Conservation (phyloP, 257 asterid genomes). For the Haberlea rhodopensis region DNA sequence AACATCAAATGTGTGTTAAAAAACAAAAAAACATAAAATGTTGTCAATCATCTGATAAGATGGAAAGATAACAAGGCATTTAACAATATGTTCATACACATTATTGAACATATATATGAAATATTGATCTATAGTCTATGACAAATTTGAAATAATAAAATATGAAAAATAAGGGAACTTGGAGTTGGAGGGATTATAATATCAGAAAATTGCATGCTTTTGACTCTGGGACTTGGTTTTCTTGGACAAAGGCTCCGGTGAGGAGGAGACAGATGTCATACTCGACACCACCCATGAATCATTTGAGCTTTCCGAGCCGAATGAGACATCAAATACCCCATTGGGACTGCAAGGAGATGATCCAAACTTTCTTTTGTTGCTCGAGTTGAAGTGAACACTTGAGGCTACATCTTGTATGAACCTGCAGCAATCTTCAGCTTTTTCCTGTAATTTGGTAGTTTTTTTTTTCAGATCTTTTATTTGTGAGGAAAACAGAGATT, state of each 20-base stretch:
- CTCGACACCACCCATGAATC: constrained; percentile 47
- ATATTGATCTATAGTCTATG: constrained; percentile 24
- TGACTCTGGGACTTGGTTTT: constrained; percentile 35
- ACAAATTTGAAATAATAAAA: neutral
- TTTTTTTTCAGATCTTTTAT: neutral
- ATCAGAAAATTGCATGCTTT: constrained; percentile 17
- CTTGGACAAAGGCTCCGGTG: constrained; percentile 70
- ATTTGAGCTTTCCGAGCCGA: constrained; percentile 49
- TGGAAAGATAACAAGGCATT: constrained; percentile 39
- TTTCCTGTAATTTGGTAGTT: constrained; percentile 47
- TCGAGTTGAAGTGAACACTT: constrained; percentile 28
- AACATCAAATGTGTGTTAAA: too few species aligned
- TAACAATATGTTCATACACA: constrained; percentile 28
- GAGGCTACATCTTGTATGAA: constrained; percentile 54
- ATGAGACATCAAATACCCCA: constrained; percentile 63
- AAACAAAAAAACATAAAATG: too few species aligned
- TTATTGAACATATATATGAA: constrained; percentile 32
- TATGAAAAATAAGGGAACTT: neutral
- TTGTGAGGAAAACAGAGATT: neutral
- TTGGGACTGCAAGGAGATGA: constrained; percentile 61
- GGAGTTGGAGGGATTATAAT: neutral
- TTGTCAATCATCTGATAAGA: constrained; percentile 28
- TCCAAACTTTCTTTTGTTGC: constrained; percentile 53
- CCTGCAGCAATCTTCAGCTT: constrained; percentile 60
- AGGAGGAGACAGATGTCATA: constrained; percentile 49